Evolutionary conservation across 352 stramenopile species (phyloP), one percentile per base, ranked within the genome.

Genomic region (Plasmopara halstedii): DNA sequence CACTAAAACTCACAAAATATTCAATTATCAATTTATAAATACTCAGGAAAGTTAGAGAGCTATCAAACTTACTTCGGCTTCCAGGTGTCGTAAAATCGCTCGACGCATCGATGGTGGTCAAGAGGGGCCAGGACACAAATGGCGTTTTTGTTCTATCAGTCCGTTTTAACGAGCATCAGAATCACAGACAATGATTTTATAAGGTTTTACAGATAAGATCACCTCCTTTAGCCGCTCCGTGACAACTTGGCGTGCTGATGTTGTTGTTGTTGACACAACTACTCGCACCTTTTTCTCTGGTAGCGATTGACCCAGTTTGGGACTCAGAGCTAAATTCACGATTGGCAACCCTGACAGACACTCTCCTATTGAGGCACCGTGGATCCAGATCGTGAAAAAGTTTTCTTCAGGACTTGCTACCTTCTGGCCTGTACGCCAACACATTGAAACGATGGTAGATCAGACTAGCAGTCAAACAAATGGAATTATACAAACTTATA

Each of bases 281-380:
- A 89, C 73, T 2, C 72, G 64, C 23, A 66, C 43, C 23, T 54
- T 53, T 27, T 26, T 48, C n/a, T 43, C 18, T 36, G 20, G 7
- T 23, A 56, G 39, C 0, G 42, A 27, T 9, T 26, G 45, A 7
- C 49, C 18, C 7, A 66, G 22, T 37, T 47, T 37, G 13, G 46
- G 39, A 5, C 40, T 58, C 29, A 84, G 46, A 19, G 66, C 57
- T 36, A 81, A 58, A 23, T 82, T 62, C 46, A 89, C 65, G 17
- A 89, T 38, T 6, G 78, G 74, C 18, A 89, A 52, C 29, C 60
- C 74, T 6, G 73, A 86, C 22, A 89, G 50, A 45, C 73, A 86
- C 52, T 89, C 78, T 8, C 78, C 78, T 20, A 87, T 73, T 0
- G 78, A 89, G 9, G 78, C 78, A 13, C 73, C 73, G 41, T 89